Evolutionary conservation across 805 yeast species (phyloP).

Genomic region (Yarrowia osloensis): DNA sequence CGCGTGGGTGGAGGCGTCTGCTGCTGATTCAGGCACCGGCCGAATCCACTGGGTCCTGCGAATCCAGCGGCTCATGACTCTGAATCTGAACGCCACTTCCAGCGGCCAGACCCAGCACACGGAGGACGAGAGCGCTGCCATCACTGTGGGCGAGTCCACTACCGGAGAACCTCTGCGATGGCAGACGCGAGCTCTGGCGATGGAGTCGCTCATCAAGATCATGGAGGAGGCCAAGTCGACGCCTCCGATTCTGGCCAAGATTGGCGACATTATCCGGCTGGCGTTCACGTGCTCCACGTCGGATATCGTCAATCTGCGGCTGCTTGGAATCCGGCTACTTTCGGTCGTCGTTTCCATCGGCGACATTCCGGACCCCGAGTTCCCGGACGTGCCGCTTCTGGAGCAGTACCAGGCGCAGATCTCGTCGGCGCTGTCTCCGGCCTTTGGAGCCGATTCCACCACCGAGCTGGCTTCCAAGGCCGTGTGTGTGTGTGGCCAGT

Average conservation of each 20-base stretch:
- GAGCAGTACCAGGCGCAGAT: slow-evolving; percentile 96
- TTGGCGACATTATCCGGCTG: slow-evolving; percentile 67
- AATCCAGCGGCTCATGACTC: slow-evolving; percentile 44
- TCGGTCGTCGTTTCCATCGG: slow-evolving; percentile 63
- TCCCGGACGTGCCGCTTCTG: slow-evolving; percentile 66
- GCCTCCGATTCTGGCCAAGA: slow-evolving; percentile 35
- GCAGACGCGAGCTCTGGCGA: slow-evolving; percentile 48
- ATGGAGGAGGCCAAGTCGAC: slow-evolving; percentile 39
- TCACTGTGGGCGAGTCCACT: slow-evolving; percentile 43
- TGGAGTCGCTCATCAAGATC: slow-evolving; percentile 38
- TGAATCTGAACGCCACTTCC: slow-evolving; percentile 39
- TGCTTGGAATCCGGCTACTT: slow-evolving; percentile 66
- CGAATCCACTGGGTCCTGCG: slow-evolving; percentile 56
- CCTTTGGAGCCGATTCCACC: slow-evolving; percentile 72
- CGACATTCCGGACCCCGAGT: slow-evolving; percentile 66
- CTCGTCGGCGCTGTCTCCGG: slow-evolving; percentile 83
- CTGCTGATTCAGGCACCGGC: slow-evolving; percentile 14
- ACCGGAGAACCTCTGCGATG: slow-evolving; percentile 46
- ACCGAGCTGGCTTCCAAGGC: slow-evolving; percentile 76
- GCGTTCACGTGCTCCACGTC: slow-evolving; percentile 83
- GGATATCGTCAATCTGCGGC: slow-evolving; percentile 58
- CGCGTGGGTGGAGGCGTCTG: slow-evolving; percentile 62
- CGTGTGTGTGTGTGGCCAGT: slow-evolving; percentile 72
- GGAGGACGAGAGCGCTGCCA: slow-evolving; percentile 23
- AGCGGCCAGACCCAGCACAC: slow-evolving; percentile 34